These are phyloP conservation scores for Auriscalpium microsporum DNA, from an alignment of 768 basidiomycete genomes.

Conservation along the genomic window DNA sequence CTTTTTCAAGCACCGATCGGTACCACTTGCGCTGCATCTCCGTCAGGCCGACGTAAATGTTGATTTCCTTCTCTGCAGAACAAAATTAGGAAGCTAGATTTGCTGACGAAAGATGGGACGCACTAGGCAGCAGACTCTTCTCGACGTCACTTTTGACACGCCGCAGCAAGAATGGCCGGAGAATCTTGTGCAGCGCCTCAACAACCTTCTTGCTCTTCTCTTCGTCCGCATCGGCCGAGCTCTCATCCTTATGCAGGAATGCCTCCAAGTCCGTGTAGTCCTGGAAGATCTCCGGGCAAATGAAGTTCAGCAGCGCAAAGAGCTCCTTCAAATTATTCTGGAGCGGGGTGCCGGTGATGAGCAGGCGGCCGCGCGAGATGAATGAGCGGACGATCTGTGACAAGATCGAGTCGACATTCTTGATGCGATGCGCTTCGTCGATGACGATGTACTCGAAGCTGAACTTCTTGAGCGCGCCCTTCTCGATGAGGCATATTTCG, in stretches of 20 bases:
- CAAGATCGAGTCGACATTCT: constrained; percentile 95
- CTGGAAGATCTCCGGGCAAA: constrained; percentile 93
- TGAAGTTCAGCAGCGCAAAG: constrained; percentile 88
- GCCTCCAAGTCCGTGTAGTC: constrained; percentile 86
- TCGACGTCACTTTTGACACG: constrained; percentile 96
- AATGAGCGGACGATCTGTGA: constrained; percentile 92
- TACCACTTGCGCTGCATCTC: constrained; percentile 99
- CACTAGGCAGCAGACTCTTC: constrained; percentile 89
- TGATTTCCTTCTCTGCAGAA: constrained; percentile 86
- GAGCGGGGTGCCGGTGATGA: constrained; percentile 95
- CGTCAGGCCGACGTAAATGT: constrained; percentile 93
- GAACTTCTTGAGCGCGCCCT: constrained; percentile 86
- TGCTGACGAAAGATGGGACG: constrained; percentile 12
- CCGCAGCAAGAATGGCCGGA: constrained; percentile 88
- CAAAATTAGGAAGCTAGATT: too few species aligned
- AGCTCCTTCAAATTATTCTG: constrained; percentile 97
- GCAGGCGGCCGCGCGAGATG: constrained; percentile 75
- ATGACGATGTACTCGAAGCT: constrained; percentile 97
- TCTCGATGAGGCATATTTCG: constrained; percentile 95
- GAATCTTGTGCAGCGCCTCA: constrained; percentile 93
- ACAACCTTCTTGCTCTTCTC: constrained; percentile 89
- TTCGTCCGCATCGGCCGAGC: constrained; percentile 57
- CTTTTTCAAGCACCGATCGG: constrained; percentile 90
- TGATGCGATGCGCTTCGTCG: constrained; percentile 98
- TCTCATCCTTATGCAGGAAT: constrained; percentile 87